Base-by-base conservation (phyloP, 345 rosid species). In the Luvunga scandens region DNA sequence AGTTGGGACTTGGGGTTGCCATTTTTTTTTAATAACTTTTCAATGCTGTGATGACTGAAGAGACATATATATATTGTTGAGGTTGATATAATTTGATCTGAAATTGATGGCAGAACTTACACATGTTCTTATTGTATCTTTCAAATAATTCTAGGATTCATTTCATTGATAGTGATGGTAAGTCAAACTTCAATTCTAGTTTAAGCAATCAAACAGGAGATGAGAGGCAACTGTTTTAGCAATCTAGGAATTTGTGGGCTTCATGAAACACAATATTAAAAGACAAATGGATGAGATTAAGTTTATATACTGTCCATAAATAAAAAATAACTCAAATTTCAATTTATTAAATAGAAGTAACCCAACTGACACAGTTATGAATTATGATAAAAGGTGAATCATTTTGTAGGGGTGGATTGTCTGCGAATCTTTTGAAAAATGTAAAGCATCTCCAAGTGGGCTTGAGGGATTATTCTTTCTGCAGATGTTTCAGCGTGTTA, bases 1-100 rank as follows among this genome's bases (percentile, higher is more conserved):
- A 62, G 88, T 84, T 84, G 83, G 66, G 30, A 21, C 86, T 84
- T 84, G 83, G 66, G 22, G 24, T 69, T 55, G 82, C 66, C 55
- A 45, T 78, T 81, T 38, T 75, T 42, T 72, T 16, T 83, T 69
- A 31, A 27, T 48, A 72, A 21, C 9, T 83, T 70, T 45, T 55
- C 75, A 72, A 28, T 14, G 25, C 22, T 77, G 2, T 68, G 73
- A 53, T 66, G 42, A 42, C 57, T 7, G 25, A 42, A 2, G 67
- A 30, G 19, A 75, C 3, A 45, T 21, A 22, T 28, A 22, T 28
- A 45, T 45, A 45, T 10, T 16, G 6, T 45, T 14, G 61, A 74
- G 38, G 69, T 28, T 62, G 57, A 71, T 71, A 30, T 33, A 55
- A 10, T 56, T 72, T 56, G 48, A 55, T 61, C 31, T 39, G 25